phyloP scores from a whole-genome alignment of 1,139 yeast genomes.

The Yamadazyma atlantica region DNA sequence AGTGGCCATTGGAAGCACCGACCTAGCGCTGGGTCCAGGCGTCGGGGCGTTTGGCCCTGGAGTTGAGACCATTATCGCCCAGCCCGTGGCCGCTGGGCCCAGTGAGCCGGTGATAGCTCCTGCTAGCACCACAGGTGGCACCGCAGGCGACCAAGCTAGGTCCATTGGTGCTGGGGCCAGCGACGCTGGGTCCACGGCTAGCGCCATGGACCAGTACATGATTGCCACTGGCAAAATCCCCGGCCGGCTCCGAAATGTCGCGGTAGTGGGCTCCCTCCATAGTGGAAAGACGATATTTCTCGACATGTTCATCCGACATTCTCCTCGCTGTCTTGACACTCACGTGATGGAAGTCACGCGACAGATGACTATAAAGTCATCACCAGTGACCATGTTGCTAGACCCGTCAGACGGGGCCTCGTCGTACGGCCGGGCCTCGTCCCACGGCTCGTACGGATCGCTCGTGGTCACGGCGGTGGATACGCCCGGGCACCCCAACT shows the following conservation, averaged over 20 bases:
- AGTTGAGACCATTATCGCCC: conserved; percentile 56
- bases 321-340: conserved; percentile 77
- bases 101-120: conserved; percentile 72
- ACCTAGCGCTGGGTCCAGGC: no score
- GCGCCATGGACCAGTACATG: no score
- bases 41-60: conserved; percentile 18
- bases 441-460: no score
- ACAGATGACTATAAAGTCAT: conserved; percentile 64
- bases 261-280: conserved; percentile 76
- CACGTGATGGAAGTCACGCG: conserved; percentile 68
- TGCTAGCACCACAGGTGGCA: no score
- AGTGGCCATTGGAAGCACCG: not conserved
- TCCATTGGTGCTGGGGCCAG: no score
- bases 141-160: no score
- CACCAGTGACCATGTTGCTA: conserved; percentile 64
- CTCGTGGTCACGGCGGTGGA: conserved; percentile 74
- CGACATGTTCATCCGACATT: conserved; percentile 65
- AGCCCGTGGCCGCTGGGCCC: conserved; percentile 14
- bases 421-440: no score
- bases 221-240: conserved; percentile 52
- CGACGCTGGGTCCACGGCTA: no score
- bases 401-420: no score
- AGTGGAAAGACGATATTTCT: conserved; percentile 85
- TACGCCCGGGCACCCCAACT: conserved; percentile 90
- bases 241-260: conserved; percentile 71